phyloP scores from a whole-genome alignment of 352 stramenopile species.

The Phytophthora megakarya region DNA sequence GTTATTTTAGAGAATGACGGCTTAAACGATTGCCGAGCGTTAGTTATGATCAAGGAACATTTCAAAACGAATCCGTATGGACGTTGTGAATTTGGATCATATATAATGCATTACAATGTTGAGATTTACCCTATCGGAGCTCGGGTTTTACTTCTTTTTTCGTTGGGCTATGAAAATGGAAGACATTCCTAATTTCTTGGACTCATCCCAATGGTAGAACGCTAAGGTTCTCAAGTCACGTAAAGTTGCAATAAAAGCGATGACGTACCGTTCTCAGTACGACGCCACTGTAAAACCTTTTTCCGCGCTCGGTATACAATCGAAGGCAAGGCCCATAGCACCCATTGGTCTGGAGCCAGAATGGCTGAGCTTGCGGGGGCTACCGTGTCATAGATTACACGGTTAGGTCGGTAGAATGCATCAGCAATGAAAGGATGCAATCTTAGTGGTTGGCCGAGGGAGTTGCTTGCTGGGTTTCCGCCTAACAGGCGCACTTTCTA shows the following conservation, averaged over 20 bases:
- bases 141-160: too few relatives aligned
- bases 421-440: slow-evolving; percentile 4
- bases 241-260: not conserved
- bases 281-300: slow-evolving; percentile 8
- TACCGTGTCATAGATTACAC: slow-evolving; percentile 7
- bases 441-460: slow-evolving; percentile 1
- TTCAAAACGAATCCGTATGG: too few relatives aligned
- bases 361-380: slow-evolving; percentile 3
- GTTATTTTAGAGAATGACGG: too few relatives aligned
- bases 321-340: slow-evolving; percentile 3
- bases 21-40: too few relatives aligned
- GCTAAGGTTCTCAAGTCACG: not conserved
- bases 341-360: not conserved
- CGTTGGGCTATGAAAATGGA: too few relatives aligned
- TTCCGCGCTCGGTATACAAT: not conserved
- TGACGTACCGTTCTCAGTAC: slow-evolving; percentile 1
- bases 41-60: too few relatives aligned
- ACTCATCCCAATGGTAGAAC: too few relatives aligned
- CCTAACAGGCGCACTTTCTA: slow-evolving; percentile 1
- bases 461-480: slow-evolving; percentile 8
- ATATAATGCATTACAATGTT: too few relatives aligned
- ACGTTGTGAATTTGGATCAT: too few relatives aligned
- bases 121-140: too few relatives aligned
- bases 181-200: too few relatives aligned
- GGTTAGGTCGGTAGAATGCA: slow-evolving; percentile 9